Base-by-base conservation (phyloP, 2,329 filamentous ascomycete genomes). In the Calycina marina region DNA sequence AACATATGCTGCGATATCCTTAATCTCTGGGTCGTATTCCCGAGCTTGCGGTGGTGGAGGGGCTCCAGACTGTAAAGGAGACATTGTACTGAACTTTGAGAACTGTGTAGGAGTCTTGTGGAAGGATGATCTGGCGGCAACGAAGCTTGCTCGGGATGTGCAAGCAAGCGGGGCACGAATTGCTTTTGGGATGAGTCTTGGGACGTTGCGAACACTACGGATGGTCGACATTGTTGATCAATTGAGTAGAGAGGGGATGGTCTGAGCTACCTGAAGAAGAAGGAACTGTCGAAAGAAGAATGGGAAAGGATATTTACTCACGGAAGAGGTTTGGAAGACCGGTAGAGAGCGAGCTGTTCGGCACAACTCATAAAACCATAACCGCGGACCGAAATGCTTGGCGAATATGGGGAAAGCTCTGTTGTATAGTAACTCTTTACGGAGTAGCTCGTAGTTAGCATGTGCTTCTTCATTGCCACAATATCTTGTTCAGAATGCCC, bases 1-100 rank as follows among this genome's bases (percentile, higher is more conserved):
- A 55, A 96, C 80, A 62, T 94, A 98, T 60, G 69, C 73, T 41
- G 88, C 88, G 67, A 98, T 93, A 56, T 96, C 86, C 58, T 75
- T 77, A 59, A 96, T 90, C 63, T 94, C 88, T 42, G 80, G 74
- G 56, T 96, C 88, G 59, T 88, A 94, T 46, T 75, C 67, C 55
- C 69, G 61, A 39, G 58, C 52, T 49, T 62, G 55, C 27, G 63
- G 55, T 51, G 69, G 57, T 47, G 59, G 53, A 46, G 66, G 60
- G 47, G 66, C 63, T 30, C 58, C 50, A 31, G 52, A 55, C 34
- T 50, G 50, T 25, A 52, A 36, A 31, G 47, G 42, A 24, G 54
- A 46, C 53, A 56, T 56, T 15, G 51, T 54, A 18, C 52, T 53
- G 37, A 56, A 57, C 39, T 47, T 45, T 39, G 41, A 46, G 36